Percentiles rank a stretch among this genome's conserved stretches.
These are phyloP conservation scores for Malus hybrid DNA, from an alignment of 331 rosid genomes.

Conservation along the genomic window DNA sequence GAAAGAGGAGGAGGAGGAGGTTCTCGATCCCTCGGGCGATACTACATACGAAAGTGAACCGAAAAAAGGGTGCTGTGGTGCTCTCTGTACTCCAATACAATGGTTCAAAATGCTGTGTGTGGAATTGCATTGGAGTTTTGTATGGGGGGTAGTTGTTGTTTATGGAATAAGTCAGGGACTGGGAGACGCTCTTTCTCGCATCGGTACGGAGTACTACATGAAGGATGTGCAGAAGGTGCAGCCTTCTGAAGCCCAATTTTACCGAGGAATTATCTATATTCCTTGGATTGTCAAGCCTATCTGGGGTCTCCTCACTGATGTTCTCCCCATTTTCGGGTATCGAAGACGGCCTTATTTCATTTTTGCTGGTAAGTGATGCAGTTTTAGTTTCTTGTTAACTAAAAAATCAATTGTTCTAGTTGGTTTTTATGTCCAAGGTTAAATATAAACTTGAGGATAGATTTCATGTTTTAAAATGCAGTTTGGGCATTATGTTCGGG, in stretches of 20 bases:
- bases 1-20: conserved; percentile 38
- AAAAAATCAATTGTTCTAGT: too few species aligned
- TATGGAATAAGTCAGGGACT: conserved; percentile 88
- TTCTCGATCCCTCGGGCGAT: conserved; percentile 22
- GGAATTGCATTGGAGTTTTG: conserved; percentile 96
- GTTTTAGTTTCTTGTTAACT: neutral
- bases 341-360: conserved; percentile 84
- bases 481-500: too few species aligned
- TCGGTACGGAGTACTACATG: conserved; percentile 83
- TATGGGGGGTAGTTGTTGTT: conserved; percentile 62
- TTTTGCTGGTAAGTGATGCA: conserved; percentile 48
- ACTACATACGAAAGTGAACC: conserved; percentile 27
- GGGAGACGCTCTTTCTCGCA: conserved; percentile 69
- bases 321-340: conserved; percentile 73
- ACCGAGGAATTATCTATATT: conserved; percentile 67
- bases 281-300: conserved; percentile 98
- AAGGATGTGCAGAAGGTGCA: conserved; percentile 94
- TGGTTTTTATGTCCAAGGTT: too few species aligned
- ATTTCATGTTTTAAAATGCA: too few species aligned
- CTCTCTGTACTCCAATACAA: conserved; percentile 33
- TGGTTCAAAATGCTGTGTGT: conserved; percentile 68
- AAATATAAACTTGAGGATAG: too few species aligned
- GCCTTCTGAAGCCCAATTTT: conserved; percentile 95
- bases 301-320: conserved; percentile 98
- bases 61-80: conserved; percentile 25